Evolutionary conservation across 202 grass and related monocot genomes (phyloP).

Genomic region (Zoysia matrella): DNA sequence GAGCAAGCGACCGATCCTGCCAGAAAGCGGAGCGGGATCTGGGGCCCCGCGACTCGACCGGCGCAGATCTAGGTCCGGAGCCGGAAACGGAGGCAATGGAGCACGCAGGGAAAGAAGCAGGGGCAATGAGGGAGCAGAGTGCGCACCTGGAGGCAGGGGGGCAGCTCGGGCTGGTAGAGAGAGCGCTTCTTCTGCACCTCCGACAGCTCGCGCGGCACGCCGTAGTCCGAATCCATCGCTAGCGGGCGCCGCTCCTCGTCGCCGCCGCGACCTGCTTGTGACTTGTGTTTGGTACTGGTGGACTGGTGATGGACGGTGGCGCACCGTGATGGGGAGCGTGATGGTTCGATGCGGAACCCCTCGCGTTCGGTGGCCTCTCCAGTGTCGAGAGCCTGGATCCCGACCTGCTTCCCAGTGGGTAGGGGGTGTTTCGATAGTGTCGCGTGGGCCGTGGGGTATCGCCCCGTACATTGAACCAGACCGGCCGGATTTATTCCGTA

Average conservation of each 20-base stretch:
- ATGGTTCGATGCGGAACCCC: neutral
- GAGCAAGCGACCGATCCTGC: slow-evolving; percentile 29
- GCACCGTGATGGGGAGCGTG: slow-evolving; percentile 17
- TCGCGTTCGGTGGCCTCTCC: neutral
- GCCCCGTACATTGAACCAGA: neutral
- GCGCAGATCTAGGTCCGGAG: slow-evolving; percentile 42
- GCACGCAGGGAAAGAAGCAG: neutral
- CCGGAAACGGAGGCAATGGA: slow-evolving; percentile 29
- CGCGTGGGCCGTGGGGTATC: neutral
- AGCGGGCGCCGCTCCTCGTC: slow-evolving; percentile 9
- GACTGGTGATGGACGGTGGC: neutral
- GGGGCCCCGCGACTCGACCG: slow-evolving; percentile 1
- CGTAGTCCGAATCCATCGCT: slow-evolving; percentile 94
- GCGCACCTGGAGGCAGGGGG: slow-evolving; percentile 93
- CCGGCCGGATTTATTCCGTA: neutral
- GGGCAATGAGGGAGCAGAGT: neutral
- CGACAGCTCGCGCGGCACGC: slow-evolving; percentile 86
- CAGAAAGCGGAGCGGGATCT: slow-evolving; percentile 40
- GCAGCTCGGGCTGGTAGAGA: slow-evolving; percentile 81
- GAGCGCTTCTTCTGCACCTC: slow-evolving; percentile 77
- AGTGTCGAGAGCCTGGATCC: neutral
- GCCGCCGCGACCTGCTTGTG: slow-evolving; percentile 12
- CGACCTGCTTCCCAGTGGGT: slow-evolving; percentile 3
- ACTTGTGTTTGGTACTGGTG: slow-evolving; percentile 24
- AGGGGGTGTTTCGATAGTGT: neutral